A percentile compares a stretch with the other conserved stretches of the same genome.
These are phyloP conservation scores for Canna indica DNA, from an alignment of 176 grass and related monocot species.

Conservation along the genomic window DNA sequence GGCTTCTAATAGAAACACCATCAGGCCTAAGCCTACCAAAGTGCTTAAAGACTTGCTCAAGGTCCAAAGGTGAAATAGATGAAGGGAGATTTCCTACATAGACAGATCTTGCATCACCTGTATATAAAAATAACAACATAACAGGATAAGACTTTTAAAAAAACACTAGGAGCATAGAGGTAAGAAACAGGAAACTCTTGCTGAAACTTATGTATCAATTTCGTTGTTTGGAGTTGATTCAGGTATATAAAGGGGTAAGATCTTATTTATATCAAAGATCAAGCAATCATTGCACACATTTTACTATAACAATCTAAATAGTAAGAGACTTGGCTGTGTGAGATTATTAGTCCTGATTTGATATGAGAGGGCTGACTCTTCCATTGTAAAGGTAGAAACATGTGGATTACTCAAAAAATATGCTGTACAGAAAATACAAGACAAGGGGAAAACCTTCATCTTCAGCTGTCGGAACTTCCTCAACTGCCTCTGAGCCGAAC, in stretches of 20 bases:
- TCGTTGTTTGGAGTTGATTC: no score
- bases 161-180: not conserved
- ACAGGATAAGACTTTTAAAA: no score
- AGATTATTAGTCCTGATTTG: not conserved
- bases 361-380: not conserved
- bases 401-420: not conserved
- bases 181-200: not conserved
- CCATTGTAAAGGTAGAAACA: not conserved
- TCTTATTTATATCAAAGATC: no score
- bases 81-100: constrained; percentile 61
- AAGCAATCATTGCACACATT: no score
- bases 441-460: constrained; percentile 50
- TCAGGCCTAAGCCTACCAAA: constrained; percentile 63
- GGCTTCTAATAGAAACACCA: constrained; percentile 63
- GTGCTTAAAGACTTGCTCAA: constrained; percentile 51
- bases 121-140: not conserved
- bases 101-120: constrained; percentile 54
- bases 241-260: no score
- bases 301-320: not conserved
- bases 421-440: not conserved
- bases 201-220: not conserved
- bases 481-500: constrained; percentile 35
- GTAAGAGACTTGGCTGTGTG: not conserved
- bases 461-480: constrained; percentile 40
- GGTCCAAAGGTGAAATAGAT: constrained; percentile 50